A percentile compares a stretch with the other conserved stretches of the same genome.
Evolutionary conservation across 2,329 filamentous ascomycete species (phyloP).

Genomic region (Neofusicoccum umdonicola): DNA sequence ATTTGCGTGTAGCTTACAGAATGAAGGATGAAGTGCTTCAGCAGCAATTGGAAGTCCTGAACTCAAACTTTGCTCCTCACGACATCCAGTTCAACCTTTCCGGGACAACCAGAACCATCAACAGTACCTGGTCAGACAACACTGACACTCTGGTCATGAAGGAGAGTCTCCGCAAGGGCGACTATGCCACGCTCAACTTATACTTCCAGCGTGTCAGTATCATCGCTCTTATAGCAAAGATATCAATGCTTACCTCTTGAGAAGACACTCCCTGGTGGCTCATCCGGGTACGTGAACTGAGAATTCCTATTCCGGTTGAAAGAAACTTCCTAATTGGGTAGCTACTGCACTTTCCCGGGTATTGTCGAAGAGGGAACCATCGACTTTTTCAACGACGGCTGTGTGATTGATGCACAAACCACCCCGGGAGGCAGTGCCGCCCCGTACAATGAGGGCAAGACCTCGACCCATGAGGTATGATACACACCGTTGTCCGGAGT

Average conservation of each 20-base stretch:
- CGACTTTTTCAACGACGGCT: slow-evolving; percentile 25
- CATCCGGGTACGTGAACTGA: not conserved
- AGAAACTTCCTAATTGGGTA: slow-evolving; percentile 36
- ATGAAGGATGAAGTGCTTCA: not conserved
- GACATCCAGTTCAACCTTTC: not conserved
- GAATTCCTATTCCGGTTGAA: not conserved
- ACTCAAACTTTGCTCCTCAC: not conserved
- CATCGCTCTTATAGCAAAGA: accelerated
- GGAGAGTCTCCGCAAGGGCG: slow-evolving; percentile 23
- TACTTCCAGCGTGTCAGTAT: slow-evolving; percentile 22
- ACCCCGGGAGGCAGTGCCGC: slow-evolving; percentile 24
- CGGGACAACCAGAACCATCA: not conserved
- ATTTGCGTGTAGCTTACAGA: not conserved
- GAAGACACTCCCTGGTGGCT: not conserved
- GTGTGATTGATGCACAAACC: slow-evolving; percentile 21
- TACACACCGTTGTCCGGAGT: slow-evolving; percentile 20
- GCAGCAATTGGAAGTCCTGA: not conserved
- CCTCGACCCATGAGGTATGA: slow-evolving; percentile 25
- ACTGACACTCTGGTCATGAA: slow-evolving; percentile 20
- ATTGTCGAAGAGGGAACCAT: slow-evolving; percentile 28
- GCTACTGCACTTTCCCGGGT: slow-evolving; percentile 42
- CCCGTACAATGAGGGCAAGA: slow-evolving; percentile 22
- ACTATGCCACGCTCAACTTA: slow-evolving; percentile 28
- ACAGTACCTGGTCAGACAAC: not conserved
- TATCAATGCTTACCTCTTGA: not conserved